Evolutionary conservation across 148 eudicot species (phyloP), one percentile per base, ranked within the genome.

Genomic region (Chenopodium formosanum): DNA sequence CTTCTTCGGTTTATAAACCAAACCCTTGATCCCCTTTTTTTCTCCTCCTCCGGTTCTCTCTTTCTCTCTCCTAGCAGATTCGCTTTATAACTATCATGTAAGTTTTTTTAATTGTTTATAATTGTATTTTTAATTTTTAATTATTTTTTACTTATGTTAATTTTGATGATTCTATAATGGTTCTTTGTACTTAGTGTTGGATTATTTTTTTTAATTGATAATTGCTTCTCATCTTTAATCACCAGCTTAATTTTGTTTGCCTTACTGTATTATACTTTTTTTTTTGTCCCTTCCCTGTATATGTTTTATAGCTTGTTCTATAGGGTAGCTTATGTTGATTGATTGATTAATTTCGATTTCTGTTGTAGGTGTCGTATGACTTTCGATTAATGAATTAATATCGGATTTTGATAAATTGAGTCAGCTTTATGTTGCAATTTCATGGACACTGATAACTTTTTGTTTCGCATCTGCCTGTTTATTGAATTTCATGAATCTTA

Each of bases 41-140:
- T 79, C 67, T 75, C 71, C 47, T 16, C n/a, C 10, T 79, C 52
- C 48, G 65, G 62, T 56, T 56, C 62, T 56, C 62, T 37, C 83
- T 9, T 62, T 37, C 70, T 70, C 53, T 29, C 68, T 62, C 48
- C 44, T 70, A 62, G 32, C 50, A 79, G 80, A 72, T 80, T 84
- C 74, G 62, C 76, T 81, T 77, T 74, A 7, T 25, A 34, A 80
- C 47, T 34, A 81, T 81, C 86, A 81, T 73, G 86, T 84, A 81
- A 76, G 83, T 71, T 81, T 46, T 76, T 80, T 4, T 2, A 0
- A 17, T 29, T 44, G 62, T n/a, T 17, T 62, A 20, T 20, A 27
- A 48, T 62, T n/a, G 16, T 48, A 47, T 46, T 78, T 56, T 14
- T 56, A 56, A 31, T 70, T 65, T 17, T 9, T 65, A n/a, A 14